A percentile compares a stretch with the other conserved stretches of the same genome.
phyloP scores from a whole-genome alignment of 805 yeast genomes.

The Schwanniomyces polymorphus region DNA sequence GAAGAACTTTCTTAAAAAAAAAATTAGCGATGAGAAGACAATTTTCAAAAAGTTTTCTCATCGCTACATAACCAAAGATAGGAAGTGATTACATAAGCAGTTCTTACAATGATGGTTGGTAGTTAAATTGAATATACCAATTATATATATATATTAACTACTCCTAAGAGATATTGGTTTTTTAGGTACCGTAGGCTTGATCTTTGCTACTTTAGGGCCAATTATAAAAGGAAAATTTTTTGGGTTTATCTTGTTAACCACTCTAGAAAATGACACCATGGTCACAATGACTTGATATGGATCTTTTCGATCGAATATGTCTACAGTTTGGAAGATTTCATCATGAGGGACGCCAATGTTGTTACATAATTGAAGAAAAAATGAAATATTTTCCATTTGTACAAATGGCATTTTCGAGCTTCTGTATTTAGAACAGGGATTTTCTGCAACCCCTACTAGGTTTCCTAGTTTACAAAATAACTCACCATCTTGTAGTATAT shows the following conservation, averaged over 20 bases:
- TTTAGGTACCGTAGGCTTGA: constrained; percentile 52
- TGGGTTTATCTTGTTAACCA: constrained; percentile 49
- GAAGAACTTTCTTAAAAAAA: neutral
- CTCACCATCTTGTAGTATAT: constrained; percentile 60
- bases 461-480: constrained; percentile 36
- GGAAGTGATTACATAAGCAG: neutral
- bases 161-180: constrained; percentile 45
- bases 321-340: constrained; percentile 78
- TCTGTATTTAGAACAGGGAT: constrained; percentile 49
- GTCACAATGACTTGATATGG: constrained; percentile 79
- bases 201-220: constrained; percentile 46
- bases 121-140: neutral
- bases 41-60: constrained; percentile 1
- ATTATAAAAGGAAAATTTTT: constrained; percentile 24
- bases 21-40: constrained; percentile 1
- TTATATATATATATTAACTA: neutral
- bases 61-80: constrained; percentile 1
- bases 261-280: constrained; percentile 69
- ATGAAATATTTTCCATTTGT: constrained; percentile 82
- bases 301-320: constrained; percentile 70
- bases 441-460: constrained; percentile 20
- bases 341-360: constrained; percentile 72
- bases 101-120: neutral
- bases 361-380: constrained; percentile 64
- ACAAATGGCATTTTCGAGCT: constrained; percentile 69